These are phyloP conservation scores for Baorangia bicolor DNA, from an alignment of 768 basidiomycete species.

Conservation along the genomic window DNA sequence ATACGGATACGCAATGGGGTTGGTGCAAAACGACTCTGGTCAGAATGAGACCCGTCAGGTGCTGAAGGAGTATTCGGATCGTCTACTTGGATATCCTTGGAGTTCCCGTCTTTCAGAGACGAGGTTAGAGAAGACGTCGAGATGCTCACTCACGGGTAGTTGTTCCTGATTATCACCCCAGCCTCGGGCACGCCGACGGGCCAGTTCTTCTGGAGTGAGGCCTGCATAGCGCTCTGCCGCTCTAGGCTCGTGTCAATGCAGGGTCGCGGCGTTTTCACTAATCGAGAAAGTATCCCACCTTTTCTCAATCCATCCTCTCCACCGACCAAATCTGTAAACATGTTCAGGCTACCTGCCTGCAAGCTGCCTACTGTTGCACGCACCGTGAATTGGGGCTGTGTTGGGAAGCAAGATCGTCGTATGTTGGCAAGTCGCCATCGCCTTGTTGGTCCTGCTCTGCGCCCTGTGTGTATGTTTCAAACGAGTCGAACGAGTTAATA, in stretches of 20 bases:
- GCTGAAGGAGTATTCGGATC: background rate
- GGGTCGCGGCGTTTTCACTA: background rate
- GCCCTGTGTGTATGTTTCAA: constrained; percentile 25
- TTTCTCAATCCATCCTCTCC: constrained; percentile 89
- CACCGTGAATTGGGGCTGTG: constrained; percentile 83
- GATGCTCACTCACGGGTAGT: constrained; percentile 13
- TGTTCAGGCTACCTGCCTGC: background rate
- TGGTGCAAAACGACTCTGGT: constrained; percentile 13
- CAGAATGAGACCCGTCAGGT: constrained; percentile 5
- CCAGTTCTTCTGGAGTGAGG: constrained; percentile 55
- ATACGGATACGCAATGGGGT: constrained; percentile 46
- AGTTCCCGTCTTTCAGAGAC: constrained; percentile 3
- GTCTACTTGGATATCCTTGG: constrained; percentile 18
- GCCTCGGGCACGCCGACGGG: constrained; percentile 59
- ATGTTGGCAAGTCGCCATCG: constrained; percentile 67
- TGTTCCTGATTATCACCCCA: constrained; percentile 55
- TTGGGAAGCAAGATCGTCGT: constrained; percentile 75
- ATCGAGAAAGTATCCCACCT: constrained; percentile 42
- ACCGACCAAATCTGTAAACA: constrained; percentile 71
- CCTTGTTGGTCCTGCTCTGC: constrained; percentile 44
- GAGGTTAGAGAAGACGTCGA: background rate
- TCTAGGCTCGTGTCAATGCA: constrained; percentile 37
- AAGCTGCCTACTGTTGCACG: constrained; percentile 18
- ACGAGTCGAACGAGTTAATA: constrained; percentile 22
- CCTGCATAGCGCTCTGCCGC: constrained; percentile 82